Evolutionary conservation across 768 basidiomycete genomes (phyloP).

Genomic region (Crepidotus variabilis): DNA sequence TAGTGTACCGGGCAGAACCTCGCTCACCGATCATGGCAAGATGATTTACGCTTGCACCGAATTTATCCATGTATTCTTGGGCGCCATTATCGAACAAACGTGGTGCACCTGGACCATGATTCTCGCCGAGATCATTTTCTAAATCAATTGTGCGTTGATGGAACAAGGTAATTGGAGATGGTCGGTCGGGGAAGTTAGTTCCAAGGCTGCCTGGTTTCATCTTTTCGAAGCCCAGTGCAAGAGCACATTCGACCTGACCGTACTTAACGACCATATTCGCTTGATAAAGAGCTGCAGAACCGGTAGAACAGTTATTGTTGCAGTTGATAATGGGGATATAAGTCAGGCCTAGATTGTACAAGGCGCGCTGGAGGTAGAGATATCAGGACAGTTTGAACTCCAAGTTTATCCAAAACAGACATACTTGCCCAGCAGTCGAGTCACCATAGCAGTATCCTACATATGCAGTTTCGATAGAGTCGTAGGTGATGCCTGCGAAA

Average conservation of each 20-base stretch:
- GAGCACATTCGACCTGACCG: conserved; percentile 66
- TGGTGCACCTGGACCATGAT: conserved; percentile 67
- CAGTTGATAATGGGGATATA: conserved; percentile 83
- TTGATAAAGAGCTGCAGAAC: conserved; percentile 72
- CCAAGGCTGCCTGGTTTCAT: conserved; percentile 76
- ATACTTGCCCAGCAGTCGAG: conserved; percentile 72
- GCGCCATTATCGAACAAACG: conserved; percentile 74
- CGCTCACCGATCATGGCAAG: conserved; percentile 72
- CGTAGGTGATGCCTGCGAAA: conserved; percentile 73
- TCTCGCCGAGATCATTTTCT: conserved; percentile 53
- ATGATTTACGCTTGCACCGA: conserved; percentile 62
- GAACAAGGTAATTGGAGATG: conserved; percentile 46
- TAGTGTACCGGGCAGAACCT: background rate
- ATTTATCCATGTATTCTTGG: conserved; percentile 74
- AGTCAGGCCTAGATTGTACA: conserved; percentile 83
- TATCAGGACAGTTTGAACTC: conserved; percentile 1
- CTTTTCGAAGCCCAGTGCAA: conserved; percentile 85
- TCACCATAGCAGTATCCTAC: conserved; percentile 82
- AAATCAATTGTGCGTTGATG: conserved; percentile 39
- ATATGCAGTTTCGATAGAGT: conserved; percentile 65
- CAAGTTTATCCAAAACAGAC: conserved; percentile 5
- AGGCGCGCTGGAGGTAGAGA: conserved; percentile 47
- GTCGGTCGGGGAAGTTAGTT: conserved; percentile 56
- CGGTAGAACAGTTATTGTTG: conserved; percentile 86
- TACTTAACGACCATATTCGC: conserved; percentile 69